Percentiles rank a stretch among this genome's conserved stretches.
Conservation (phyloP, 495 filamentous ascomycete species). For the Aspergillus bridgeri region DNA sequence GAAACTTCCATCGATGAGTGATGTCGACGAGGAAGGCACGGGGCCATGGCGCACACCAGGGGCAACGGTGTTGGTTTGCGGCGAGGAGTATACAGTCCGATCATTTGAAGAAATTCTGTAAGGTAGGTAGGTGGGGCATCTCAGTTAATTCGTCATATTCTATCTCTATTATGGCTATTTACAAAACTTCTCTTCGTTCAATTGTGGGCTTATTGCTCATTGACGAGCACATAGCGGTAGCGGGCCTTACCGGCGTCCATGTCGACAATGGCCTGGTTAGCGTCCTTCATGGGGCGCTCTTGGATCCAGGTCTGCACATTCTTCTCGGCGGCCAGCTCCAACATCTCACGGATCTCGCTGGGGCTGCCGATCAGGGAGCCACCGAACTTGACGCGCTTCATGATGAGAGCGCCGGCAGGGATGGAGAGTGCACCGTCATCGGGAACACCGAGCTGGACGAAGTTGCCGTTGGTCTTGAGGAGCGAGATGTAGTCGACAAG, state of each 20-base stretch:
- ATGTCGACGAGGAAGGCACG: slow-evolving; percentile 15
- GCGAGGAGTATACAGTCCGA: slow-evolving; percentile 32
- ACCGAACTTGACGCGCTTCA: slow-evolving; percentile 57
- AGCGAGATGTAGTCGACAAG: slow-evolving; percentile 60
- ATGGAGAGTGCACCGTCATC: slow-evolving; percentile 58
- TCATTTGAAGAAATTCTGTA: slow-evolving; percentile 29
- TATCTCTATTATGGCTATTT: background rate
- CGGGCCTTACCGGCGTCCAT: slow-evolving; percentile 61
- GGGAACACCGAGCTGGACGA: slow-evolving; percentile 69
- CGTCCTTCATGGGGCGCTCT: slow-evolving; percentile 61
- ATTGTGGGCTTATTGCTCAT: slow-evolving; percentile 27
- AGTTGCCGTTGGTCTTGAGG: slow-evolving; percentile 57
- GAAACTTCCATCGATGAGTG: slow-evolving; percentile 26
- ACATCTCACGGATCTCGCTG: slow-evolving; percentile 69
- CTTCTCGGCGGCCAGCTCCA: slow-evolving; percentile 66
- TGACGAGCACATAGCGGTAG: slow-evolving; percentile 66
- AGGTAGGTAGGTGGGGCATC: background rate
- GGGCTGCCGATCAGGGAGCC: slow-evolving; percentile 65
- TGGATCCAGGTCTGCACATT: slow-evolving; percentile 64
- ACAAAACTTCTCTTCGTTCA: background rate
- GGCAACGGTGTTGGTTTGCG: slow-evolving; percentile 24
- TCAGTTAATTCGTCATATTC: slow-evolving; percentile 1
- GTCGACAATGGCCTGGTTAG: slow-evolving; percentile 61
- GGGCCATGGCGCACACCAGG: slow-evolving; percentile 17
- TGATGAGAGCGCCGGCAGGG: slow-evolving; percentile 50